A percentile compares a stretch with the other conserved stretches of the same genome.
phyloP scores from a whole-genome alignment of 805 yeast genomes.

The Metschnikowia chrysomelidarum region DNA sequence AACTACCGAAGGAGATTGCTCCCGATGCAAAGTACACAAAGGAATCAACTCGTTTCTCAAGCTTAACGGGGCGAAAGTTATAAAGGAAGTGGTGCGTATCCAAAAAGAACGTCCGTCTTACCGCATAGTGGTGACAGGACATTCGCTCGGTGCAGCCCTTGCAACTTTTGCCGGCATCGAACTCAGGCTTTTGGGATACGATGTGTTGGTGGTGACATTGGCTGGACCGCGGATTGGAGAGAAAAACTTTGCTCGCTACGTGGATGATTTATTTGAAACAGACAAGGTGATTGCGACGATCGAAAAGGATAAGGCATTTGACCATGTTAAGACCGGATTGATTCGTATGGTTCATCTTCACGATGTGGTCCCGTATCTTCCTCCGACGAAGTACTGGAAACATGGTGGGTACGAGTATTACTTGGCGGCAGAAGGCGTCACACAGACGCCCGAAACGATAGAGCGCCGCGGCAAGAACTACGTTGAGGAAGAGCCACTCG shows the following conservation, averaged over 20 bases:
- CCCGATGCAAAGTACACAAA: slow-evolving; percentile 56
- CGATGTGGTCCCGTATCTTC: slow-evolving; percentile 60
- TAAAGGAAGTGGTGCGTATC: slow-evolving; percentile 34
- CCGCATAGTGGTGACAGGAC: slow-evolving; percentile 59
- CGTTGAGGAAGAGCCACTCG: slow-evolving; percentile 14
- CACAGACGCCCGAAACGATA: slow-evolving; percentile 17
- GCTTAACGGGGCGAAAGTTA: slow-evolving; percentile 35
- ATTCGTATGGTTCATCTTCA: slow-evolving; percentile 56
- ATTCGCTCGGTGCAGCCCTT: slow-evolving; percentile 75
- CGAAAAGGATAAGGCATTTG: slow-evolving; percentile 20
- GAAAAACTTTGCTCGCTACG: slow-evolving; percentile 45
- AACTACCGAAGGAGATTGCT: slow-evolving; percentile 32
- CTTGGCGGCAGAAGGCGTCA: slow-evolving; percentile 15
- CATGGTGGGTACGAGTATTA: slow-evolving; percentile 54
- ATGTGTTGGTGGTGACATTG: slow-evolving; percentile 55
- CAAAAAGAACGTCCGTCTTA: slow-evolving; percentile 45
- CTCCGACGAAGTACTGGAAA: slow-evolving; percentile 44
- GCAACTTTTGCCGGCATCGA: slow-evolving; percentile 65
- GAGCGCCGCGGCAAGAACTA: slow-evolving; percentile 15
- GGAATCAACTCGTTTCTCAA: slow-evolving; percentile 56
- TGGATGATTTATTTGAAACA: slow-evolving; percentile 49
- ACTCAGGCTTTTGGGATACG: slow-evolving; percentile 49
- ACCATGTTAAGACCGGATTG: slow-evolving; percentile 22
- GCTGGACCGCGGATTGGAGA: slow-evolving; percentile 71
- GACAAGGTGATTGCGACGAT: slow-evolving; percentile 23